Evolutionary conservation across 2,329 filamentous ascomycete genomes (phyloP).

Genomic region (Cytospora piceicola): DNA sequence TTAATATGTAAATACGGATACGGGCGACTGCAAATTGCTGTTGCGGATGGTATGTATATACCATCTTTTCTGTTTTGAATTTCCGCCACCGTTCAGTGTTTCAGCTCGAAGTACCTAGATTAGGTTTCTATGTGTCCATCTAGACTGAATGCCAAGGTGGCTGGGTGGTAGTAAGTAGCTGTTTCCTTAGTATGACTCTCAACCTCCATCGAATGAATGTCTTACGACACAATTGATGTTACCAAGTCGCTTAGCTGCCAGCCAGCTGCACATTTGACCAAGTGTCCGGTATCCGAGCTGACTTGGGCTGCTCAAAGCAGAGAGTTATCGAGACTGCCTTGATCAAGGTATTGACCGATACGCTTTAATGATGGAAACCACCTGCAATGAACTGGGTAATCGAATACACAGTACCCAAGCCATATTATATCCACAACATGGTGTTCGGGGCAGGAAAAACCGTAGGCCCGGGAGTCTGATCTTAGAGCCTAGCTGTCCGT

Average conservation of each 20-base stretch:
- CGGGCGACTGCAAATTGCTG: not conserved
- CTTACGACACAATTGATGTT: not conserved
- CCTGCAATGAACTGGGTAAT: too few relatives aligned
- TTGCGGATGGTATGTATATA: not conserved
- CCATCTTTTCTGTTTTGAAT: not conserved
- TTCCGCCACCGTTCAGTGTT: not conserved
- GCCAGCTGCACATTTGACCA: not conserved
- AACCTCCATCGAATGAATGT: not conserved
- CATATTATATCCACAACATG: too few relatives aligned
- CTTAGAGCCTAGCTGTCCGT: not conserved
- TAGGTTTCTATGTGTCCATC: not conserved
- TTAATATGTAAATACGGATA: not conserved
- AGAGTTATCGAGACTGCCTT: not conserved
- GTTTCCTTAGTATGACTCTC: too few relatives aligned
- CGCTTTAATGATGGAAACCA: too few relatives aligned
- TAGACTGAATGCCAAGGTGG: too few relatives aligned
- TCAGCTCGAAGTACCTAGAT: not conserved
- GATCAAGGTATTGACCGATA: not conserved
- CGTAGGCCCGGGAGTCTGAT: not conserved
- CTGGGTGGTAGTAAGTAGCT: too few relatives aligned
- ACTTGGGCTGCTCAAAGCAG: not conserved
- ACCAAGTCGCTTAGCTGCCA: not conserved
- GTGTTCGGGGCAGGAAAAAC: not conserved
- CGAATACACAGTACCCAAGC: too few relatives aligned
- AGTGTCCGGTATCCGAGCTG: not conserved